Base-by-base conservation (phyloP, 2,329 filamentous ascomycete genomes). In the Orbilia javanica region DNA sequence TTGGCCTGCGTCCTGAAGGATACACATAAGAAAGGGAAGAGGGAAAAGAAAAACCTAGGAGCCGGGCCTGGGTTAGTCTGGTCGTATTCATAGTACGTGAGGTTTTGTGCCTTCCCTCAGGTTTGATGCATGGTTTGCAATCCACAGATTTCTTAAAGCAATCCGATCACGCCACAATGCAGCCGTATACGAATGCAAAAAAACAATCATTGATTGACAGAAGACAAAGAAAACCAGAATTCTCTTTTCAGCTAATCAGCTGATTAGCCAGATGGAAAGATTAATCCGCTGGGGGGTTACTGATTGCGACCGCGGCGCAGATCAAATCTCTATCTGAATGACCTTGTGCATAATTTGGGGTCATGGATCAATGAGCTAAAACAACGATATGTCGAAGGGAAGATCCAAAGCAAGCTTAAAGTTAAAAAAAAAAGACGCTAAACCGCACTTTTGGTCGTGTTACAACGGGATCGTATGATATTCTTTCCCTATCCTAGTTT, bases 391-490 rank as follows among this genome's bases (percentile, higher is more conserved):
- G n/a, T 15, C 7, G 20, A n/a, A 50, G 10, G 25, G 11, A 44
- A 22, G 31, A 66, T 36, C 60, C 44, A n/a, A 39, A 52, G 48
- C 44, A 36, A 31, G 62, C 25, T 52, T 50, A 36, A 50, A 31
- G 15, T 18, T n/a, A 52, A 48, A 66, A 66, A 44, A 6, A n/a
- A 20, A 44, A 20, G 18, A n/a, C 42, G 39, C 39, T 44, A 44
- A 15, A 34, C 7, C 62, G 62, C 62, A 15, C 18, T 39, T 66
- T 66, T 66, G 44, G 42, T n/a, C n/a, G 52, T 36, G 27, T 34
- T 34, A 67, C 13, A 5, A 42, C 10, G n/a, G 20, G 25, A 66
- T 66, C 70, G 62, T 67, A 74, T 62, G 63, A 63, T 75, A 63
- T 34, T 4, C 50, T 31, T 46, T 31, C 27, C 52, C 10, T 27